These are phyloP conservation scores for Yamadazyma sp. DNA, from an alignment of 1,139 yeast genomes.

Conservation along the genomic window DNA sequence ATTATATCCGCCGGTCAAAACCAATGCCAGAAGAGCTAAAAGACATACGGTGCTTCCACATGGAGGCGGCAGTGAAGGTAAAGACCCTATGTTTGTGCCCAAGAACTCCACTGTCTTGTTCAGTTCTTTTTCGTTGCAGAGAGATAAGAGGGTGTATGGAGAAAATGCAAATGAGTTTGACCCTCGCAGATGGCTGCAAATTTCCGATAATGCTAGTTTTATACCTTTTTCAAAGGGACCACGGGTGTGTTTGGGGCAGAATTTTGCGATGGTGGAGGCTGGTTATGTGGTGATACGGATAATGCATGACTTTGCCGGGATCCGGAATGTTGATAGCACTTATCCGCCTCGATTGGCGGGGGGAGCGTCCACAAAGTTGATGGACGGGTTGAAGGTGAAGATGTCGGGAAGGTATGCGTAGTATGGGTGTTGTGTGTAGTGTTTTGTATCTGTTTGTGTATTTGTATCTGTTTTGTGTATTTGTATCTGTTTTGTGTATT, in stretches of 20 bases:
- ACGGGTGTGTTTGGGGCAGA: conserved; percentile 42
- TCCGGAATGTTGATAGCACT: too few relatives aligned
- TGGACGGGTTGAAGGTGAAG: too few relatives aligned
- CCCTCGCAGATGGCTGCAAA: conserved; percentile 48
- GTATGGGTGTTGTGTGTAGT: too few relatives aligned
- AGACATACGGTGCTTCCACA: conserved; percentile 46
- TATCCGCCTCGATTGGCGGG: too few relatives aligned
- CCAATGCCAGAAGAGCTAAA: conserved; percentile 41
- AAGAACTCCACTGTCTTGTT: conserved; percentile 42
- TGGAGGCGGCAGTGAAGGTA: conserved; percentile 51
- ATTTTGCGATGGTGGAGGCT: conserved; percentile 44
- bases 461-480: too few relatives aligned
- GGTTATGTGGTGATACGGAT: too few relatives aligned
- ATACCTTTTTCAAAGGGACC: conserved; percentile 44
- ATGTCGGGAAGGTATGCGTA: too few relatives aligned
- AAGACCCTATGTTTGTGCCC: conserved; percentile 38
- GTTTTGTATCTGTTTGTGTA: too few relatives aligned
- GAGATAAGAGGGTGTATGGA: conserved; percentile 40
- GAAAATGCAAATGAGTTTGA: conserved; percentile 41
- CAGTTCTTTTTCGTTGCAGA: conserved; percentile 40
- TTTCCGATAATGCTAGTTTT: conserved; percentile 27
- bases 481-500: too few relatives aligned
- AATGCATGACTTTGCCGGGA: too few relatives aligned
- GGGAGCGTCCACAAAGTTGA: too few relatives aligned
- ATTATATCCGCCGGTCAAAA: conserved; percentile 52